Evolutionary conservation across 2,329 filamentous ascomycete genomes (phyloP), one percentile per base, ranked within the genome.

Genomic region (Aspergillus sp.): DNA sequence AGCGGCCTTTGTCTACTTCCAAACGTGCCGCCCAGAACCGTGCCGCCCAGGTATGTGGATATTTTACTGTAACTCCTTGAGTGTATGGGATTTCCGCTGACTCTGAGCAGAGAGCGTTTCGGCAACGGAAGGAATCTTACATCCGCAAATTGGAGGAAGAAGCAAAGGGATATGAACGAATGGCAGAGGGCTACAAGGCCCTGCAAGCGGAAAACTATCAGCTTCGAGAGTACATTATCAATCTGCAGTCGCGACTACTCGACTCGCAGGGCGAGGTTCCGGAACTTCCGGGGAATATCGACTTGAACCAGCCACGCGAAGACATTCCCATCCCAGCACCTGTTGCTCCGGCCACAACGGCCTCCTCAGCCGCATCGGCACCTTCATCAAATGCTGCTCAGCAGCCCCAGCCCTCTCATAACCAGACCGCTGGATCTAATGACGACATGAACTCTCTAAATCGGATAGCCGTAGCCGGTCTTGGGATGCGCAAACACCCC

Each of bases 121-220:
- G 93, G 34, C 90, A 97, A 71, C 86, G 93, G 50, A 98, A 98
- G 66, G 93, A 98, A 69, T 88, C 88, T 37, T 96, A 98, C 66
- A 98, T 98, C 67, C 95, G 95, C 74, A 94, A 95, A 66, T 79
- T 98, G 6, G 93, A 98, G 69, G 86, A 93, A 62, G 88, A 97
- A 64, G 89, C 96, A 40, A 84, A 88, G 58, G 88, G 93, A 28
- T 87, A 82, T 53, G 78, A 81, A 54, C 77, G 82, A 12, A 80
- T 95, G 67, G 86, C 90, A 53, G 79, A 86, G 50, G 81, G 79
- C 44, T 89, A 81, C 68, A 93, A 95, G 66, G 72, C 77, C n/a
- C 72, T 95, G 27, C 88, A 95, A 62, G 76, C 81, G 27, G 91
- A 98, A 66, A 95, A 96, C 69, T 93, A 90, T 63, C 82, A 87